These are phyloP conservation scores for Mucor lusitanicus DNA, from an alignment of 371 early-diverging fungal species.

Conservation along the genomic window DNA sequence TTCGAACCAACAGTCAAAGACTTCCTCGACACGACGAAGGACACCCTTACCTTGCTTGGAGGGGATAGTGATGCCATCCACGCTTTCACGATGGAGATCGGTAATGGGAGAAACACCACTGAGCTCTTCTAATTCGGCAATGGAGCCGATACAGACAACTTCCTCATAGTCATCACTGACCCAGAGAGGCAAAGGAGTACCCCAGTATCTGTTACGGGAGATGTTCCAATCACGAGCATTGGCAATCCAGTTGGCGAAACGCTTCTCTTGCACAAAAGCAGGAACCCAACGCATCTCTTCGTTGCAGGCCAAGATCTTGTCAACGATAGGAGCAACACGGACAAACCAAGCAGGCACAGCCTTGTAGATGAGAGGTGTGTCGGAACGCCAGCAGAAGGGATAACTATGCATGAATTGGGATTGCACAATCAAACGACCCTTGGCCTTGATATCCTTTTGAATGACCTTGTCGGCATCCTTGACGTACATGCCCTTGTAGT, in stretches of 20 bases:
- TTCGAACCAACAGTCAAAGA: constrained; percentile 99
- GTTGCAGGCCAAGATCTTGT: constrained; percentile 91
- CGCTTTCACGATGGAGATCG: constrained; percentile 98
- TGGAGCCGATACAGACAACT: constrained; percentile 95
- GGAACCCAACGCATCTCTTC: constrained; percentile 88
- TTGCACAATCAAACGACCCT: constrained; percentile 87
- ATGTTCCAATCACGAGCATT: constrained; percentile 99
- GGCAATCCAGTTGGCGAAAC: constrained; percentile 99
- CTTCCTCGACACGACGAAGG: constrained; percentile 96
- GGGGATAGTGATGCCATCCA: constrained; percentile 98
- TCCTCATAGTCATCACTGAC: constrained; percentile 92
- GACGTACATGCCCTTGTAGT: constrained; percentile 90
- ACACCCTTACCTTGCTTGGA: constrained; percentile 90
- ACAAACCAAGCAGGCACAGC: constrained; percentile 99
- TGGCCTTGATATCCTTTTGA: constrained; percentile 87
- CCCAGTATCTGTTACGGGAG: constrained; percentile 99
- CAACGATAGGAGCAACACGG: constrained; percentile 86
- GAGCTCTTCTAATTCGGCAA: constrained; percentile 93
- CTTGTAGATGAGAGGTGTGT: constrained; percentile 98
- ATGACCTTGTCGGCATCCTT: constrained; percentile 99
- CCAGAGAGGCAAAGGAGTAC: constrained; percentile 99
- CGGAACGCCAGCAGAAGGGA: constrained; percentile 98
- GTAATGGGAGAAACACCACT: constrained; percentile 86
- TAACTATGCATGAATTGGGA: constrained; percentile 89
- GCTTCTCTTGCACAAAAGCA: constrained; percentile 95